These are phyloP conservation scores for Phytophthora lateralis DNA, from an alignment of 352 stramenopile genomes.

Conservation along the genomic window DNA sequence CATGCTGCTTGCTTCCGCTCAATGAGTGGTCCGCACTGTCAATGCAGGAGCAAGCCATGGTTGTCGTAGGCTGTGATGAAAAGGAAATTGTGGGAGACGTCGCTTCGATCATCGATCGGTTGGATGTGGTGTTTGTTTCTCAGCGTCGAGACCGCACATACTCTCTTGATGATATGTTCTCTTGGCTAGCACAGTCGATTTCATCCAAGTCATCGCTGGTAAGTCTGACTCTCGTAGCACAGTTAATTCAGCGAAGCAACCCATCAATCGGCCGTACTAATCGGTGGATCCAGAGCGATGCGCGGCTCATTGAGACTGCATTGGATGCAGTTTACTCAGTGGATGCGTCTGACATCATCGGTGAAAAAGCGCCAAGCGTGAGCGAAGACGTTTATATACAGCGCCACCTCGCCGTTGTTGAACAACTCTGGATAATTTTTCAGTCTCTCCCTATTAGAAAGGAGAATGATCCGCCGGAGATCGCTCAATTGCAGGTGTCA, in stretches of 20 bases:
- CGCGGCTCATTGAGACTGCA: conserved; percentile 57
- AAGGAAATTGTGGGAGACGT: conserved; percentile 16
- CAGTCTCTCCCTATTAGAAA: conserved; percentile 77
- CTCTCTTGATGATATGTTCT: conserved; percentile 58
- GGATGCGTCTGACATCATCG: conserved; percentile 17
- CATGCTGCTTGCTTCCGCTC: conserved; percentile 48
- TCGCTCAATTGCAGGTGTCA: conserved; percentile 67
- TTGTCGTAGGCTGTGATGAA: conserved; percentile 41
- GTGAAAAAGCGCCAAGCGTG: conserved; percentile 14
- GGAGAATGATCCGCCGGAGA: conserved; percentile 50
- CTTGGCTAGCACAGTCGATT: conserved; percentile 47
- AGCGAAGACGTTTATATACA: conserved; percentile 29
- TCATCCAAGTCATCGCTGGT: conserved; percentile 36
- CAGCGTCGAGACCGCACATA: conserved; percentile 40
- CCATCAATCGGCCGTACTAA: conserved; percentile 42
- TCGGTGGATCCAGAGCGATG: conserved; percentile 72
- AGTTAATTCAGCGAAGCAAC: conserved; percentile 69
- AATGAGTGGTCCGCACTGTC: conserved; percentile 64
- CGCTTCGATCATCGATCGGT: conserved; percentile 39
- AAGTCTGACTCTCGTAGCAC: conserved; percentile 52
- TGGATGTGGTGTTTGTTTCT: conserved; percentile 56
- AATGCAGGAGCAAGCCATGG: conserved; percentile 60
- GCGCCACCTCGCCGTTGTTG: conserved; percentile 41
- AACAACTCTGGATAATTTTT: conserved; percentile 75
- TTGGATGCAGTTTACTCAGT: conserved; percentile 57